Evolutionary conservation across 805 yeast species (phyloP).

Genomic region (Komagataella pseudopastoris): DNA sequence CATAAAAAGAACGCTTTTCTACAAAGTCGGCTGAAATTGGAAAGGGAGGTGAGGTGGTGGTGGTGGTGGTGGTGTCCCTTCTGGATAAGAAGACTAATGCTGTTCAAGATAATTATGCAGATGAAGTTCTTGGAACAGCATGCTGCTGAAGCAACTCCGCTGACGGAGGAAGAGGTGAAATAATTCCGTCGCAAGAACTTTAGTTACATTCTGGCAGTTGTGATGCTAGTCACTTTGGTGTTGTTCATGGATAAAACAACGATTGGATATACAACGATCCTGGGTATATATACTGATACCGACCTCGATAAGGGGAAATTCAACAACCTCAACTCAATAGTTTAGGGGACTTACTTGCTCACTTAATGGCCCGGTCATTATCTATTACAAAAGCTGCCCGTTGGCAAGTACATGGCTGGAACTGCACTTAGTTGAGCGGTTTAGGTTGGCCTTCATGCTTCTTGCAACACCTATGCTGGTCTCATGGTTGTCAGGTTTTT

Average conservation of each 20-base stretch:
- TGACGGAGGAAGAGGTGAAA: conserved; percentile 9
- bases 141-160: conserved; percentile 5
- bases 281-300: conserved; percentile 32
- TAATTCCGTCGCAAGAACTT: conserved; percentile 7
- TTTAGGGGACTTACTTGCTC: conserved; percentile 32
- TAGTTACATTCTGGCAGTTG: neutral
- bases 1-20: neutral
- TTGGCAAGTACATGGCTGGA: conserved; percentile 19
- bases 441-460: conserved; percentile 18
- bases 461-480: conserved; percentile 20
- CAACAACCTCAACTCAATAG: conserved; percentile 30
- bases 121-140: conserved; percentile 3
- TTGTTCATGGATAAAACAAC: conserved; percentile 28
- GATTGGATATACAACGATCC: conserved; percentile 23
- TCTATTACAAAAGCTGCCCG: conserved; percentile 35
- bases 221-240: conserved; percentile 9
- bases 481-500: conserved; percentile 20
- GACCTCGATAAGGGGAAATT: conserved; percentile 27
- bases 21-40: neutral
- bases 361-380: conserved; percentile 30
- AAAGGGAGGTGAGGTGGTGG: neutral
- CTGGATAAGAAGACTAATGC: neutral
- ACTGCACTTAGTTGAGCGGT: conserved; percentile 21
- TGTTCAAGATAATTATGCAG: neutral
- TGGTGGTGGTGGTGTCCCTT: neutral